Base-by-base conservation (phyloP, 805 yeast genomes). In the Cyberlindnera samutprakarnensis region DNA sequence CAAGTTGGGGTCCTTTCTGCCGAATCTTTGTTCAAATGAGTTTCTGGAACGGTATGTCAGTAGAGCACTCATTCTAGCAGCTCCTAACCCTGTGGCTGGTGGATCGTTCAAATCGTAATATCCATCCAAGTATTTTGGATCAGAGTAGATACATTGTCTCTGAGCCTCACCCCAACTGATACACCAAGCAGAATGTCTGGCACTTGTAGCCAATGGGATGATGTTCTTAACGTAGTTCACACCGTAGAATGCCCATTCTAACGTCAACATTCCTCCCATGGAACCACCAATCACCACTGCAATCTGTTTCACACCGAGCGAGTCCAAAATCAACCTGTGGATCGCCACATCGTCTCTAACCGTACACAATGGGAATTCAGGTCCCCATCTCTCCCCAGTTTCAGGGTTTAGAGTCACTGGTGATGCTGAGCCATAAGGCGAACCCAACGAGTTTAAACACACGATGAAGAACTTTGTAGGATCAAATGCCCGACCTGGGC, bases 111-210 rank as follows among this genome's bases (percentile, higher is more conserved):
- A 62, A 10, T 75, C 61, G 53, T 85, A 90, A 57, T 84, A 87
- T 2, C 98, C 98, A 50, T 88, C 96, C 35, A 72, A 68, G 55
- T 87, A 92, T 51, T 82, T 81, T 8, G 97, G 97, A 54, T 92
- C 98, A 10, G 95, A 80, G 58, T 88, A 92, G 18, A 92, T 86
- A 41, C 95, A 78, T 55, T 92, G 98, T 47, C 98, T 72, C 59
- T 92, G 98, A 2, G 98, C 94, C 53, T 92, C 98, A 33, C 94
- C 90, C 98, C 98, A 92, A 4, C 95, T 84, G 25, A 92, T 92
- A 44, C 97, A 92, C 98, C 98, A 92, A 0, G 98, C 98, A 3
- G 94, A 81, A 27, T 88, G 94, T 50, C 94, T 68, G 0, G 97
- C 96, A 17, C 94, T 77, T 0, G 97, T 90, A 2, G 98, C 98